A percentile compares a stretch with the other conserved stretches of the same genome.
phyloP scores from a whole-genome alignment of 768 basidiomycete genomes.

The Boletus pseudopeckii region DNA sequence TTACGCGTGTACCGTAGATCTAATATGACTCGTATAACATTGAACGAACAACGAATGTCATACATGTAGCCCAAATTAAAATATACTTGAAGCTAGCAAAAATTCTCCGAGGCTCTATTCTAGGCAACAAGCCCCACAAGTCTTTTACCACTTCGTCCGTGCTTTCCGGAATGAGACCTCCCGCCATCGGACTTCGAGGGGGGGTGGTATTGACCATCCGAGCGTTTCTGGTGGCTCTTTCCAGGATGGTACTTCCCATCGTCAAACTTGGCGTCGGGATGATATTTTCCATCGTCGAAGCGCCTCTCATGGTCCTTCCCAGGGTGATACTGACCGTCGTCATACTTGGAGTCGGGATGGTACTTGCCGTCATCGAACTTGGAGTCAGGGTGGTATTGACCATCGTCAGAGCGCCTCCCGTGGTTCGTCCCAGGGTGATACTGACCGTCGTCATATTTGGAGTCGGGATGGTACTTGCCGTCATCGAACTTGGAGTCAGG shows the following conservation, averaged over 20 bases:
- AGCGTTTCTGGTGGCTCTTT: background rate
- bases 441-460: conserved; percentile 6
- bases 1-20: no score
- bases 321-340: conserved; percentile 11
- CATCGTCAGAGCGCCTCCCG: conserved; percentile 8
- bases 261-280: background rate
- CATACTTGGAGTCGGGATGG: background rate
- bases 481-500: background rate
- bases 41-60: conserved; percentile 14
- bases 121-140: background rate
- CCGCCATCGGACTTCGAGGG: conserved; percentile 4
- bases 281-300: conserved; percentile 7
- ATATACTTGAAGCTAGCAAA: background rate
- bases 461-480: conserved; percentile 8
- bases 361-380: background rate
- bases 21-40: background rate
- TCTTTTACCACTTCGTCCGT: background rate
- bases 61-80: conserved; percentile 6
- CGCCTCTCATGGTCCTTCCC: background rate
- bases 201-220: background rate
- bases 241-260: background rate
- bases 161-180: conserved; percentile 6
- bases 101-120: background rate
- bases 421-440: conserved; percentile 1
- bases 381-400: conserved; percentile 10